Conservation (phyloP, 495 filamentous ascomycete genomes). For the Hyaloscypha hepaticicola region DNA sequence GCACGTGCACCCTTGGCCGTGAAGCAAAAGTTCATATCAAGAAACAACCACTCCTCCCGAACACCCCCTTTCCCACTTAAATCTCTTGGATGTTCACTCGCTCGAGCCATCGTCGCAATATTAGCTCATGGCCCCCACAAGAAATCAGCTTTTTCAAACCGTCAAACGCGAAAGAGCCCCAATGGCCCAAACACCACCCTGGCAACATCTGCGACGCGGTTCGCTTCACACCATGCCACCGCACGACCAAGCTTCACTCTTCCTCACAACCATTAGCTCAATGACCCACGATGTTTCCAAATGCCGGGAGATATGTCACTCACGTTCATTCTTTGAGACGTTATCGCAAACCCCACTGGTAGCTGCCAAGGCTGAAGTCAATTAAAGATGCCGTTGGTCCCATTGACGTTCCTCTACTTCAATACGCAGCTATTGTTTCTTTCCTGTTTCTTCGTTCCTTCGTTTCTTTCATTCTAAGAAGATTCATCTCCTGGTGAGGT, state of each 20-base stretch:
- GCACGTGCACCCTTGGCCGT: neutral
- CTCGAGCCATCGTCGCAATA: neutral
- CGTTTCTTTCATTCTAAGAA: neutral
- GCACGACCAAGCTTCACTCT: neutral
- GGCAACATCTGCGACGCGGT: neutral
- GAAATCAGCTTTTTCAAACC: neutral
- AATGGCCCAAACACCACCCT: neutral
- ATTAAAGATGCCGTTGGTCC: neutral
- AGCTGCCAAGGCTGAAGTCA: neutral
- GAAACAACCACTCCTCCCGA: neutral
- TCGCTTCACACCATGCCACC: neutral
- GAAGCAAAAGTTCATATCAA: neutral
- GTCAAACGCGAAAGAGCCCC: neutral
- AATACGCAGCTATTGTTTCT: neutral
- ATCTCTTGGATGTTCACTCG: neutral
- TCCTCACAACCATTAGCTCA: neutral
- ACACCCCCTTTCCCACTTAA: neutral
- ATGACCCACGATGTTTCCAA: neutral
- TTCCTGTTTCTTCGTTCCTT: conserved; percentile 5
- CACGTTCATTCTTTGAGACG: neutral
- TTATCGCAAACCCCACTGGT: neutral
- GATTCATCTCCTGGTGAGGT: conserved; percentile 20
- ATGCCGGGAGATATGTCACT: neutral
- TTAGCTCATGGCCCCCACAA: neutral
- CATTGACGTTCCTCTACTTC: neutral